Percentiles rank a stretch among this genome's conserved stretches.
Evolutionary conservation across 345 rosid genomes (phyloP).

Genomic region (Balakata baccata): DNA sequence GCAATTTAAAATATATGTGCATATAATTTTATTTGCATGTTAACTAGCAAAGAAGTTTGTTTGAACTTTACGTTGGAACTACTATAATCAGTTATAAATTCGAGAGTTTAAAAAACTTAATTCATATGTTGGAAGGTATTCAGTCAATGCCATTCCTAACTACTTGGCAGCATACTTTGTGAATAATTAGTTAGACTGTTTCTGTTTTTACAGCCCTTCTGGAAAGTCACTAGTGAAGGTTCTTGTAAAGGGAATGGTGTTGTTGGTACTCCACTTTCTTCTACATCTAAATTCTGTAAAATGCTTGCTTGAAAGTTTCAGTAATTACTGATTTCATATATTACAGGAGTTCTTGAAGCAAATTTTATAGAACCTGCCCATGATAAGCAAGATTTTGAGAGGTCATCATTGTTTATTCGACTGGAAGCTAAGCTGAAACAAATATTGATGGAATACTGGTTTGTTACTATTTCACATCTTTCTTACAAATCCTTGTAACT

Average conservation of each 20-base stretch:
- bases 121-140: not conserved
- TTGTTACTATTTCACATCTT: slow-evolving; percentile 23
- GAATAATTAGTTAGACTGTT: slow-evolving; percentile 25
- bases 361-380: slow-evolving; percentile 96
- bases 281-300: slow-evolving; percentile 13
- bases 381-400: slow-evolving; percentile 96
- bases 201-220: slow-evolving; percentile 66
- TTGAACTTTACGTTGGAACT: not conserved
- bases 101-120: not conserved
- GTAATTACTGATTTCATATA: slow-evolving; percentile 22
- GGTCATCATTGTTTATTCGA: slow-evolving; percentile 70
- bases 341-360: slow-evolving; percentile 88
- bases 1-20: slow-evolving; percentile 2
- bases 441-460: slow-evolving; percentile 70
- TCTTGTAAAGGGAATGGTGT: slow-evolving; percentile 56
- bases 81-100: slow-evolving; percentile 5
- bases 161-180: not conserved
- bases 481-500: not conserved
- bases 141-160: not conserved
- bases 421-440: slow-evolving; percentile 73
- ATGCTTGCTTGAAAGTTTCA: slow-evolving; percentile 8
- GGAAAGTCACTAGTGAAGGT: slow-evolving; percentile 72
- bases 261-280: slow-evolving; percentile 55
- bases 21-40: not conserved
- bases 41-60: not conserved